Evolutionary conservation across 257 asterid genomes (phyloP).

Genomic region (Solanum corneliomulleri): DNA sequence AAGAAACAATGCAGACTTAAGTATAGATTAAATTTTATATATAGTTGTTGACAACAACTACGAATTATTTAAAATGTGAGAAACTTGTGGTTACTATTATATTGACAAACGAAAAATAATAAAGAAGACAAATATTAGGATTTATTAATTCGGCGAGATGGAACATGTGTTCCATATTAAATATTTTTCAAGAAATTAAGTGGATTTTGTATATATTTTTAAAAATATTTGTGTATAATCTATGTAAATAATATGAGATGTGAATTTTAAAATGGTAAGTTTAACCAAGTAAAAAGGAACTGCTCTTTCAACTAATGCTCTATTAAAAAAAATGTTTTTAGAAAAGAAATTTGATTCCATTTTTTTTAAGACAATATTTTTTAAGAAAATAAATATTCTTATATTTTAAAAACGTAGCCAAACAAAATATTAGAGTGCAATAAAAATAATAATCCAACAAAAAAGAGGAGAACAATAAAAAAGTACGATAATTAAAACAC

Average conservation of each 20-base stretch:
- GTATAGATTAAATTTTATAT: neutral
- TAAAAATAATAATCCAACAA: neutral
- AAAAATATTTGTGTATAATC: neutral
- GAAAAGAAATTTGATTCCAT: neutral
- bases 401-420: neutral
- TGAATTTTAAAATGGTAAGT: neutral
- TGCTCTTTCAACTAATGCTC: too few species aligned
- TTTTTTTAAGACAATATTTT: neutral
- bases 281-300: neutral
- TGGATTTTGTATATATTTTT: neutral
- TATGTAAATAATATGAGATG: neutral
- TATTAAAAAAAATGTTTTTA: too few species aligned
- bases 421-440: neutral
- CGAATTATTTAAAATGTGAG: neutral
- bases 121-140: neutral
- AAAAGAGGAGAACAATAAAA: too few species aligned
- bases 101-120: neutral
- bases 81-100: neutral
- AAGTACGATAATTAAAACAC: too few species aligned
- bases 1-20: neutral
- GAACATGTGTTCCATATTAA: neutral
- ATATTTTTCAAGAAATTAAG: neutral
- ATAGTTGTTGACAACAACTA: neutral
- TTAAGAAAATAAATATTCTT: too few species aligned
- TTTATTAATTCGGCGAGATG: neutral